Base-by-base conservation (phyloP, 31 red algal genomes). In the Asparagopsis taxiformis region DNA sequence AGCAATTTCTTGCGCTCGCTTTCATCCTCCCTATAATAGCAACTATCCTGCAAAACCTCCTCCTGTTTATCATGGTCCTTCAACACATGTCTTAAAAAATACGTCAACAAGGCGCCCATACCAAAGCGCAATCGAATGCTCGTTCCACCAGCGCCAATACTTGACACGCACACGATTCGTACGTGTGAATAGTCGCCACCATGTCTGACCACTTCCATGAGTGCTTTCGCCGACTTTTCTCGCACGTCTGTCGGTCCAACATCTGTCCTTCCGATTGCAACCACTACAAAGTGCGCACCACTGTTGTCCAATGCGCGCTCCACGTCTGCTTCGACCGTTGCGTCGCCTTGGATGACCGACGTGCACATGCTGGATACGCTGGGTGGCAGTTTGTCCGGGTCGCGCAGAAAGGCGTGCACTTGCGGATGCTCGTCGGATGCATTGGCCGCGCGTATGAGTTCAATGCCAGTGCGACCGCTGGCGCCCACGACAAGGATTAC, bases 321-420 rank as follows among this genome's bases (percentile, higher is more conserved):
- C 25, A 72, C 28, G 46, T 72, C 68, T 5, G 17, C 68, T 15
- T 25, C 22, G 26, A 34, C 22, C 15, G 25, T 22, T 3, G 68
- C 68, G 23, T 72, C 68, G 46, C 49, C 68, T 20, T 53, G 30
- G 20, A 72, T 72, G 68, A 53, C 28, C 21, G 68, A 72, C 7
- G 50, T 41, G 68, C 43, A 54, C 8, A 55, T 22, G 0, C 46
- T 10, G 21, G 49, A 19, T 0, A 50, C 43, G 19, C 26, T 13
- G 15, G 25, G 6, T 8, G 68, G 50, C 5, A 72, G 19, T 34
- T 72, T 72, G 43, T 17, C n/a, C 21, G 49, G 21, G 24, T 17
- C 13, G 17, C 68, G 68, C n/a, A 35, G 31, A 34, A 72, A 35
- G 41, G 49, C 68, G 68, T 72, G 68, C 19, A 72, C 44, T 17